Conservation (phyloP, 345 rosid species). For the Pistacia integerrima region DNA sequence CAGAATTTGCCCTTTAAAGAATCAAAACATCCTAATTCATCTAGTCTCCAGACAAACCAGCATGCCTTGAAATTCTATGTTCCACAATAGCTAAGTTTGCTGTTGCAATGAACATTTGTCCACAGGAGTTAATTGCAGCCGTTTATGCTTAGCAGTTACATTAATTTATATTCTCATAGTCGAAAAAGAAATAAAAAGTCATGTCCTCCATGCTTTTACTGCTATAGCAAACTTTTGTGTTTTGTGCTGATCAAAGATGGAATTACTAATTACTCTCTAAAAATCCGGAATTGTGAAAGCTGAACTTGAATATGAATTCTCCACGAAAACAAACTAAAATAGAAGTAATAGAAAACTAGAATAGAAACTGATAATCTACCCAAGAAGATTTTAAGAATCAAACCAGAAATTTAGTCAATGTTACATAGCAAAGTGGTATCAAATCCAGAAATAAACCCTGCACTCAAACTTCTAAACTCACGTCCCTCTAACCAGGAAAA, state of each 20-base stretch:
- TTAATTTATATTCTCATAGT: not conserved
- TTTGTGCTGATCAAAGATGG: slow-evolving; percentile 4
- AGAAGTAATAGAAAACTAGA: no score
- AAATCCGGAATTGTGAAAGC: no score
- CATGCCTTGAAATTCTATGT: not conserved
- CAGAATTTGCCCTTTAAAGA: not conserved
- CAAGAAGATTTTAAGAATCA: not conserved
- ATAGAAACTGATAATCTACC: no score
- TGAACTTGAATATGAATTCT: no score
- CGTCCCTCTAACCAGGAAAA: not conserved
- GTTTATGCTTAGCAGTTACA: not conserved
- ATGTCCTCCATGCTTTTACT: not conserved
- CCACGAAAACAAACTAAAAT: no score
- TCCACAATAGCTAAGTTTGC: not conserved
- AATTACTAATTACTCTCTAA: not conserved
- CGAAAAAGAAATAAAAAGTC: not conserved
- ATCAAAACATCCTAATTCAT: no score
- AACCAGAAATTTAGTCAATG: no score
- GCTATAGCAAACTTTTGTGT: not conserved
- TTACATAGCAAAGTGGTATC: not conserved
- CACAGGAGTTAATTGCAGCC: not conserved
- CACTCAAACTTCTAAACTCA: not conserved
- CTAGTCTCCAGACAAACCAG: not conserved
- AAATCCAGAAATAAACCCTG: not conserved
- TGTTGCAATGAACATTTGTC: not conserved